Evolutionary conservation across 2,329 filamentous ascomycete species (phyloP).

Genomic region (Colletotrichum sp.): DNA sequence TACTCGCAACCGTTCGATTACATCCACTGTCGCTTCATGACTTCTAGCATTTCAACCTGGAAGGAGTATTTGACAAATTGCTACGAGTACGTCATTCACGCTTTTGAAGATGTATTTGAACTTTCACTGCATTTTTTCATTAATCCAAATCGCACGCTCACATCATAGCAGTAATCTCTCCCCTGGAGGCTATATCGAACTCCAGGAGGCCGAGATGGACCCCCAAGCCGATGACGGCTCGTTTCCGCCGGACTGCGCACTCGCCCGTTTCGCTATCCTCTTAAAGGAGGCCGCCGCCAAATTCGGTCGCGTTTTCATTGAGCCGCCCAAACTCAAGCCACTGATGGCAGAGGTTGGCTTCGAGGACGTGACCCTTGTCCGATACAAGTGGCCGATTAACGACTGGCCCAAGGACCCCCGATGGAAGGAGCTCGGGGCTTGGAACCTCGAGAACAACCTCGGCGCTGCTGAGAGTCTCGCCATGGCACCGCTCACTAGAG

Average conservation of each 20-base stretch:
- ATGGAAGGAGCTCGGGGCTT: conserved; percentile 53
- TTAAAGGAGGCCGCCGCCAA: neutral
- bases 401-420: conserved; percentile 55
- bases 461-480: neutral
- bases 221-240: neutral
- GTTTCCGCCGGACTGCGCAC: neutral
- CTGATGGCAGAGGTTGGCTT: conserved; percentile 58
- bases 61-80: conserved; percentile 38
- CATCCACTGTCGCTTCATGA: conserved; percentile 23
- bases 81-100: conserved; percentile 26
- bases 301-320: neutral
- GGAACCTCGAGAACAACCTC: neutral
- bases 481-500: neutral
- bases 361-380: conserved; percentile 50
- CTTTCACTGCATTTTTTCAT: fast-evolving
- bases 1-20: conserved; percentile 36
- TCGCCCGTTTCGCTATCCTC: neutral
- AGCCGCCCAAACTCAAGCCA: conserved; percentile 22
- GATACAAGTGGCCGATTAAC: conserved; percentile 56
- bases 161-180: neutral
- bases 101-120: fast-evolving
- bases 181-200: neutral
- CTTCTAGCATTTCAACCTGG: conserved; percentile 29
- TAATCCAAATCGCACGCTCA: fast-evolving
- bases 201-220: neutral